Evolutionary conservation across 2,329 filamentous ascomycete genomes (phyloP), one percentile per base, ranked within the genome.

Genomic region (Beauveria sp.): DNA sequence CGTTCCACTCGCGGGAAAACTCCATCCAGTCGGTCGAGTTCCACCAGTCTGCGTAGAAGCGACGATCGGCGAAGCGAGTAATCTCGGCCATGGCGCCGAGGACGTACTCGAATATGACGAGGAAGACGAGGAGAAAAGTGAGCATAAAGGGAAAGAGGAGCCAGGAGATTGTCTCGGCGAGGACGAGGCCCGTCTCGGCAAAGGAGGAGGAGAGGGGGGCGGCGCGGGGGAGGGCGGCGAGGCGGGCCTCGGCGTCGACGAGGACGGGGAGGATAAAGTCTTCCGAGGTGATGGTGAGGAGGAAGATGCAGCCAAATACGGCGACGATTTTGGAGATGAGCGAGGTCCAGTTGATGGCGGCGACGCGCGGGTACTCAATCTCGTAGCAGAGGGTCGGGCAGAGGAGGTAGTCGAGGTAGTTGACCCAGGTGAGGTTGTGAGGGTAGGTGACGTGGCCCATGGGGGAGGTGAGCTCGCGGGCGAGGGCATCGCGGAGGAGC

Each of bases 361-460:
- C 72, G 12, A 84, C 92, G 54, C 94, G 88, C 2, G 94, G 94
- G 72, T 97, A 99, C 72, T 97, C 93, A 55, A 97, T 82, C 75
- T 99, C 94, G 75, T 99, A 99, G 80, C 94, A 99, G 22, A 99
- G 83, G 0, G 94, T 99, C 18, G 94, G 94, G 70, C 92, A 97
- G 70, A 94, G 84, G 12, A 97, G 78, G 72, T 88, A 97, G 77
- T 97, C 94, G 61, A 84, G 66, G 71, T 90, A 97, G 76, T 97
- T 97, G 66, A 77, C 68, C 73, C 88, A 80, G 0, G 90, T 94
- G 52, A 99, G 82, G 73, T 97, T 99, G 64, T 86, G 81, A 0
- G 94, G 94, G 72, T 96, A 99, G 0, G 92, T 93, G 64, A 94
- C 85, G 68, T 89, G 89, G 63, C 94, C 94, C 65, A 96, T 84